Conservation (phyloP, 116 monocot species). For the Phalaenopsis hybrid region DNA sequence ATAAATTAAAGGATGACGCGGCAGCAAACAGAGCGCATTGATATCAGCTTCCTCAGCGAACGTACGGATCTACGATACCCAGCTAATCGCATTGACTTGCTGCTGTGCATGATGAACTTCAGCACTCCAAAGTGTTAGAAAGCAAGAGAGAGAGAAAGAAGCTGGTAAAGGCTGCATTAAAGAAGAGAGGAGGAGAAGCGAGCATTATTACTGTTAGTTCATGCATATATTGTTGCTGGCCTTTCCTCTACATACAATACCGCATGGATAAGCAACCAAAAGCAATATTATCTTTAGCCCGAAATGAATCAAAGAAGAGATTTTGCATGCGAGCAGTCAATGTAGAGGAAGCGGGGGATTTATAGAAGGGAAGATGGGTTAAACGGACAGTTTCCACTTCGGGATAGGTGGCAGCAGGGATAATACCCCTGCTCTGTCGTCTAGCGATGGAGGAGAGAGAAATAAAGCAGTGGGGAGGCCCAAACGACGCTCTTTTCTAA, state of each 20-base stretch:
- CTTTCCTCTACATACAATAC: slow-evolving; percentile 3
- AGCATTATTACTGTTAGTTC: slow-evolving; percentile 10
- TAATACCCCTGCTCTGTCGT: slow-evolving; percentile 9
- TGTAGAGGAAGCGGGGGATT: background rate
- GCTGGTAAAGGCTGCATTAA: too few relatives aligned
- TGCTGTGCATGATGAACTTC: slow-evolving; percentile 5
- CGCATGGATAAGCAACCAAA: slow-evolving; percentile 4
- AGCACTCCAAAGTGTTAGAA: background rate
- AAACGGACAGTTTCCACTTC: slow-evolving; percentile 7
- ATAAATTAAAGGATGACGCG: slow-evolving; percentile 2
- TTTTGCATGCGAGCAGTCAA: slow-evolving; percentile 8
- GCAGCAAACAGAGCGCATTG: slow-evolving; percentile 5
- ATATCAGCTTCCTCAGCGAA: background rate
- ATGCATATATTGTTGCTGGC: background rate
- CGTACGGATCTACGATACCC: slow-evolving; percentile 1
- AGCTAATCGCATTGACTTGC: slow-evolving; percentile 7
- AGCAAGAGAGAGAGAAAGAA: background rate
- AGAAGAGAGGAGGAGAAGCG: background rate
- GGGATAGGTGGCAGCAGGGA: slow-evolving; percentile 11
- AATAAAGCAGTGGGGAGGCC: background rate
- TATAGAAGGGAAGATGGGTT: background rate
- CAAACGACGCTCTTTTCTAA: slow-evolving; percentile 13
- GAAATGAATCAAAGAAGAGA: background rate
- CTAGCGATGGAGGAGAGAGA: background rate
- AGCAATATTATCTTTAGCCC: background rate